These are phyloP conservation scores for Eimeria maxima DNA, from an alignment of 169 alveolate genomes.

Conservation along the genomic window DNA sequence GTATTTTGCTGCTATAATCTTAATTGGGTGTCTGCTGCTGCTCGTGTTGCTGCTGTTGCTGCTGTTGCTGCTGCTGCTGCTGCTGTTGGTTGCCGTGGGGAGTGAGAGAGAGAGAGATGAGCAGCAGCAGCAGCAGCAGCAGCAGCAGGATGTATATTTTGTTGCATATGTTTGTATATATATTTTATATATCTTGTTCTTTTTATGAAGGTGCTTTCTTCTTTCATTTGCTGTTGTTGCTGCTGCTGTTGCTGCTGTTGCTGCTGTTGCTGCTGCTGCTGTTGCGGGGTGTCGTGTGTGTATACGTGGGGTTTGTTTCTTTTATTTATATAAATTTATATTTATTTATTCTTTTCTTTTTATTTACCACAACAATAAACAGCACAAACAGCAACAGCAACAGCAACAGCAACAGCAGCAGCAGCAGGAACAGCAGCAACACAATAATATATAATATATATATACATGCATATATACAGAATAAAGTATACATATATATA, in stretches of 20 bases:
- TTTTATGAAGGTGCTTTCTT: neutral
- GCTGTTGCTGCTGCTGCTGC: too few relatives aligned
- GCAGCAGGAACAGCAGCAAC: neutral
- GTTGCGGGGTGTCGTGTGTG: conserved; percentile 46
- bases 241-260: conserved; percentile 23
- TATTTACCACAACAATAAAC: neutral
- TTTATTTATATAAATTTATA: neutral
- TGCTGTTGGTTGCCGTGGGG: neutral
- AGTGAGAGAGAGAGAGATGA: too few relatives aligned
- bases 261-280: conserved; percentile 12
- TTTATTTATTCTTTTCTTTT: neutral
- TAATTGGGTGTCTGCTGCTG: too few relatives aligned
- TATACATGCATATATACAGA: neutral
- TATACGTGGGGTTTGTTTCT: neutral
- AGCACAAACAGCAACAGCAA: neutral
- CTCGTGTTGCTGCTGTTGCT: too few relatives aligned
- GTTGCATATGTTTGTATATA: neutral
- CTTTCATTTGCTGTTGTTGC: conserved; percentile 11
- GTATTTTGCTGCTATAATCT: neutral
- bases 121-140: neutral
- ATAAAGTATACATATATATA: too few relatives aligned
- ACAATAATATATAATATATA: too few relatives aligned
- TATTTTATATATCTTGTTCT: neutral
- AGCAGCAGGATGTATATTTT: too few relatives aligned
- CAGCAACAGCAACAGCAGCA: neutral